Evolutionary conservation across 495 filamentous ascomycete species (phyloP), one percentile per base, ranked within the genome.

Genomic region (Penicillium arizonense): DNA sequence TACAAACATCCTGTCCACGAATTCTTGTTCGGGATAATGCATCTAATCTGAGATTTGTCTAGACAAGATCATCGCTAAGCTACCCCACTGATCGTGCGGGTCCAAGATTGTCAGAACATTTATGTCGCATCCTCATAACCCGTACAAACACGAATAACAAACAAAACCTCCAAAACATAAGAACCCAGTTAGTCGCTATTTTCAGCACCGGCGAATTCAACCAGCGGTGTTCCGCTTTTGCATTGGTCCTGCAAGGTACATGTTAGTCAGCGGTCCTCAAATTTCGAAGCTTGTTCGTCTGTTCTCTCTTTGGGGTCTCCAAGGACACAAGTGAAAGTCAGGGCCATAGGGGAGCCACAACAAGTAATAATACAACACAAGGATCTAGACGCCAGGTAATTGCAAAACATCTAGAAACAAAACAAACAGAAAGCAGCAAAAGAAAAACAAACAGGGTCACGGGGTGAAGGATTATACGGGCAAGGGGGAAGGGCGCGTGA

Each of bases 171-270:
- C 7, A 2, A 30, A 30, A 30, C 5, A 30, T 8, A 9, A 30
- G 9, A 7, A 5, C 28, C 28, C 28, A 30, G 5, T 30, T 30
- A 30, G 8, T 30, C 28, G 28, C 28, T 30, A 9, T 58, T 46
- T 13, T 45, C 20, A 1, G 53, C 52, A n/a, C 63, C 71, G 34
- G 63, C 72, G 47, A 82, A 81, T 60, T 82, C 79, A 6, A 82
- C 79, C 20, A 82, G 65, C 4, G 79, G 78, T 34, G 78, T 80
- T n/a, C 79, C 79, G 44, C 78, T 81, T 57, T 81, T 82, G 57
- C 79, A 82, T 64, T 82, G 70, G 53, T 82, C 79, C 79, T 82
- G 64, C 47, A 67, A 55, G 47, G 44, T 39, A 60, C 26, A 50
- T 37, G 59, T 75, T 69, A 75, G 71, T 56, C 18, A 53, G 10